Base-by-base conservation (phyloP, 768 basidiomycete species). In the Leccinellum albellum region DNA sequence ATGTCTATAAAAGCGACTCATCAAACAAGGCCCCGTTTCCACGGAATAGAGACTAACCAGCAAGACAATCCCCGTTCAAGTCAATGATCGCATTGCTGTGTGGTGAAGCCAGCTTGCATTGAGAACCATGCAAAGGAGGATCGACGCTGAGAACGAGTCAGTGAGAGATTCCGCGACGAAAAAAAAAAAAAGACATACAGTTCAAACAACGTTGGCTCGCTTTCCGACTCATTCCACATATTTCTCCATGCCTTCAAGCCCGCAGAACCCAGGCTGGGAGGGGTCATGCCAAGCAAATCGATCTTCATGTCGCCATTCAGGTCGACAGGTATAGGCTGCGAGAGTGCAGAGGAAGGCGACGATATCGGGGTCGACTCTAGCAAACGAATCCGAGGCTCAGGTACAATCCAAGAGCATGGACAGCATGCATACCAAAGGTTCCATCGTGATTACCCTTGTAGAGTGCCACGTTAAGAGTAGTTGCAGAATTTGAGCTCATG, bases 1-100 rank as follows among this genome's bases (percentile, higher is more conserved):
- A 98, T 74, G 64, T 99, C 96, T 89, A 59, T 57, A 56, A 29
- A 50, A 24, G 28, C 13, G 55, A 48, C 35, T 29, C 63, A 33
- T 56, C 12, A 21, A 58, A 51, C 9, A 29, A 2, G 33, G 3
- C 21, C 20, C 48, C 17, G 9, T 13, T 7, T 2, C 6, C 4
- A 20, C 1, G 1, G 15, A 20, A 21, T 33, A 8, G 32, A 9
- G 8, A 56, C 59, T 26, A 58, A 89, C 93, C 93, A 60, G 95
- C 93, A 4, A 97, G 79, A 70, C 97, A 98, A 70, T 99, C 97
- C 13, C 97, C 97, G 59, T 98, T 84, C 37, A 99, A 75, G 66
- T 99, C 97, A 5, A 98, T 82, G 17, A 94, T 88, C 0, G 94
- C 95, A 71, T 95, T 97, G 67, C 90, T 94, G 68, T 98, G 97